Evolutionary conservation across 2,329 filamentous ascomycete species (phyloP), one percentile per base, ranked within the genome.

Genomic region (Neopestalotiopsis sp.): DNA sequence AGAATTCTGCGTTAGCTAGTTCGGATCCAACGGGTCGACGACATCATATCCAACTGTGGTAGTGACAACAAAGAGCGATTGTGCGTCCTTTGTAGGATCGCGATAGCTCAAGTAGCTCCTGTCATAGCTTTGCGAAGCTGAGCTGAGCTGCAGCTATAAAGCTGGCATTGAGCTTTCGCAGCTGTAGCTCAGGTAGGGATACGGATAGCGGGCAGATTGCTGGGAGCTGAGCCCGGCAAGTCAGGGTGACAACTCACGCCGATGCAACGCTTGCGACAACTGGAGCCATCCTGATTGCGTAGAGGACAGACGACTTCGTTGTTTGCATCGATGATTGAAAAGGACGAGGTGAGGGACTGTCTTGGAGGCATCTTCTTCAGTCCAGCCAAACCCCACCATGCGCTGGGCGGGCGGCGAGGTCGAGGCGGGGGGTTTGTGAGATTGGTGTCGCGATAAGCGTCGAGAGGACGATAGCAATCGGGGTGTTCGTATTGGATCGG

Each of bases 271-370:
- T 99, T 99, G 81, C 95, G 92, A 86, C 96, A 99, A 84, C 92
- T 94, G 75, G 95, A 97, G 81, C 94, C 94, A 89, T 99, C 96
- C 79, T 97, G 95, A 80, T 98, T 98, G 79, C 91, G 91, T 82
- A 99, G 86, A 74, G 96, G 96, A 84, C 96, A 99, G 78, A 98
- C 93, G 79, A 99, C 96, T 84, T 98, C 95, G 82, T 97, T 97
- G 82, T 93, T 95, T 81, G 92, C 89, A 86, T 97, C 94, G 77
- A 93, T 93, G 77, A 97, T 93, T 74, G 94, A 95, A 82, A 97
- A 97, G 73, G 94, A 96, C 79, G 93, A 94, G 72, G 93, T 96
- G 79, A 97, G 87, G 74, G 93, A 91, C 77, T 92, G 90, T 88
- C 94, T 91, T 79, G 94, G 94, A 84, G 95, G 94, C 95, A 97